Evolutionary conservation across 2,329 filamentous ascomycete genomes (phyloP).

Genomic region (Paramyrothecium roridum): DNA sequence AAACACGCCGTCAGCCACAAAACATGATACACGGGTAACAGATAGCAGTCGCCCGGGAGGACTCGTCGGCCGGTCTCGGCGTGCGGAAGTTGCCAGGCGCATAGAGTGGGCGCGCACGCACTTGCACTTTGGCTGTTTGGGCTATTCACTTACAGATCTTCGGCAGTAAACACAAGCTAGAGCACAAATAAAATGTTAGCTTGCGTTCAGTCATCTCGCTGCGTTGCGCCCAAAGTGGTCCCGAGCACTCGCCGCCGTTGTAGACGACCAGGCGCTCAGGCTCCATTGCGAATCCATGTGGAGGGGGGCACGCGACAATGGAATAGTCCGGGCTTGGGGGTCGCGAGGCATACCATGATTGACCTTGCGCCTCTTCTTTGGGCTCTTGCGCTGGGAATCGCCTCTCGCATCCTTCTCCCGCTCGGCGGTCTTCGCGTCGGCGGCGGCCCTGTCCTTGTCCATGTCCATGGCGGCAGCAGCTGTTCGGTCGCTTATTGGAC

Average conservation of each 20-base stretch:
- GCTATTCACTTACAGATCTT: constrained; percentile 72
- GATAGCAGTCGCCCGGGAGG: background rate
- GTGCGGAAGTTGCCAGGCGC: constrained; percentile 12
- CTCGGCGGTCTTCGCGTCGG: constrained; percentile 25
- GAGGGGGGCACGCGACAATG: constrained; percentile 12
- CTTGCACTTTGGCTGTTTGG: constrained; percentile 1
- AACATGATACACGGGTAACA: constrained; percentile 3
- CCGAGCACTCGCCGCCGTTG: too few species aligned
- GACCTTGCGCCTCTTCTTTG: constrained; percentile 84
- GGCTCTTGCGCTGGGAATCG: constrained; percentile 46
- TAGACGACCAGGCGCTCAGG: too few species aligned
- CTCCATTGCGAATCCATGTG: constrained; percentile 3
- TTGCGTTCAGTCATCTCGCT: background rate
- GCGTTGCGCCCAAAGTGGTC: too few species aligned
- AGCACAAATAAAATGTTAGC: constrained; percentile 7
- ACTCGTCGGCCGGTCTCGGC: background rate
- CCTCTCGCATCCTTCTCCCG: constrained; percentile 22
- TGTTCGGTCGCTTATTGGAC: constrained; percentile 28
- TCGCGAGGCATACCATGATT: constrained; percentile 69
- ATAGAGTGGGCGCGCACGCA: constrained; percentile 12
- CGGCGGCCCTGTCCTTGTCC: constrained; percentile 18
- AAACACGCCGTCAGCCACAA: constrained; percentile 20
- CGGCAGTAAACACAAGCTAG: constrained; percentile 84
- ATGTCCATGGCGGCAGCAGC: constrained; percentile 28
- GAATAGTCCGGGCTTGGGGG: constrained; percentile 3